Evolutionary conservation across 108 stramenopile species (phyloP).

Genomic region (Epipyxis sp.): DNA sequence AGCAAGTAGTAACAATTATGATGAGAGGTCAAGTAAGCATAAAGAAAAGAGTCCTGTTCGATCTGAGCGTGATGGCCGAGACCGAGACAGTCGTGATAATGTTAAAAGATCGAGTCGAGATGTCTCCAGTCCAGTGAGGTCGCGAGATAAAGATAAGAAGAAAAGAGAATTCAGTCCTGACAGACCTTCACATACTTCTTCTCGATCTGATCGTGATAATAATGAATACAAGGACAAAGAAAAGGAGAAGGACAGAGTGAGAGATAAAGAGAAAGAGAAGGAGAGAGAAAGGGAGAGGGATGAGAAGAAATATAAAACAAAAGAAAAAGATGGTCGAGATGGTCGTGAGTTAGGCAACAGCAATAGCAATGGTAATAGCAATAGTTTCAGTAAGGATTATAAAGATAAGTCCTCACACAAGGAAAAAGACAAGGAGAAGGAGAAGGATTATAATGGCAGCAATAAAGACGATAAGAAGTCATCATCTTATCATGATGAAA

Average conservation of each 20-base stretch:
- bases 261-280: constrained; percentile 7
- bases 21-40: not conserved
- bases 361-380: not conserved
- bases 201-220: constrained; percentile 47
- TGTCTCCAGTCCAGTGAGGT: not conserved
- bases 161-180: constrained; percentile 41
- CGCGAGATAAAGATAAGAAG: constrained; percentile 37
- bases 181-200: constrained; percentile 35
- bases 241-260: not conserved
- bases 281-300: not conserved
- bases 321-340: not conserved
- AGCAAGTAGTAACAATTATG: not conserved
- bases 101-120: not conserved
- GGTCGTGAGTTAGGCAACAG: not conserved
- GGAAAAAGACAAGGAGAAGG: not conserved
- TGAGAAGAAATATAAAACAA: not conserved
- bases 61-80: not conserved
- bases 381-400: not conserved
- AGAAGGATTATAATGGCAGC: not conserved
- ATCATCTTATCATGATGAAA: too few relatives aligned
- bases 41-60: not conserved
- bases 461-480: too few relatives aligned
- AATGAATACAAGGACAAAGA: constrained; percentile 35
- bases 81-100: not conserved
- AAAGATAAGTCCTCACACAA: not conserved